Base-by-base conservation (phyloP, 2,329 filamentous ascomycete genomes). In the Aspergillus neoniger region DNA sequence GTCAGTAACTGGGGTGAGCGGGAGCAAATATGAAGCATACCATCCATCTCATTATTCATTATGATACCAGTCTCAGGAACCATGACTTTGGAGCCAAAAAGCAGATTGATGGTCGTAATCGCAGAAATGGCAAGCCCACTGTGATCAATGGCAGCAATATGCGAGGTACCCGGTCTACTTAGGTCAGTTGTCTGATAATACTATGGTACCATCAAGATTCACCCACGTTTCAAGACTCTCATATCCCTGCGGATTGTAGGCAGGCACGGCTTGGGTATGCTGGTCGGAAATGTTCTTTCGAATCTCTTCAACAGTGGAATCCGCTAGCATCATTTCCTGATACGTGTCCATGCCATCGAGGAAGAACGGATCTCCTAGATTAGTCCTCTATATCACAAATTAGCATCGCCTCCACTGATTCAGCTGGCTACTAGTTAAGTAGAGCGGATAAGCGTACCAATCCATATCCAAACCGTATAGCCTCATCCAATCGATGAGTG, bases 381-480 rank as follows among this genome's bases (percentile, higher is more conserved):
- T 83, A n/a, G 87, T 83, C 59, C 92, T 87, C 68, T 89, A 80
- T 4, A 1, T n/a, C 4, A 23, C 28, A 6, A 15, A 14, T 74
- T 55, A 70, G 65, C 43, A 12, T 17, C 28, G 17, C 8, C 19
- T 14, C 5, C 39, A 32, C 15, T 14, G 5, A 14, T 36, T 36
- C 32, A 9, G 8, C 2, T n/a, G 17, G 15, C 1, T 6, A n/a
- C 47, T 28, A 51, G 4, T 14, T 5, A 30, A 9, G 23, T 15
- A n/a, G 10, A 50, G 1, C 3, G 38, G 25, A 25, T 17, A 12
- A 4, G 51, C 65, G 41, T 65, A 79, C 78, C 72, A 81, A 75
- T 39, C 89, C 92, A 72, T 97, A 98, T 2, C 86, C 92, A 74
- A 96, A 98, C 21, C 92, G 86, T 79, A 96, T 91, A 12, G 92